Conservation (phyloP, 2,329 filamentous ascomycete genomes). For the Pyrenochaeta sp. region DNA sequence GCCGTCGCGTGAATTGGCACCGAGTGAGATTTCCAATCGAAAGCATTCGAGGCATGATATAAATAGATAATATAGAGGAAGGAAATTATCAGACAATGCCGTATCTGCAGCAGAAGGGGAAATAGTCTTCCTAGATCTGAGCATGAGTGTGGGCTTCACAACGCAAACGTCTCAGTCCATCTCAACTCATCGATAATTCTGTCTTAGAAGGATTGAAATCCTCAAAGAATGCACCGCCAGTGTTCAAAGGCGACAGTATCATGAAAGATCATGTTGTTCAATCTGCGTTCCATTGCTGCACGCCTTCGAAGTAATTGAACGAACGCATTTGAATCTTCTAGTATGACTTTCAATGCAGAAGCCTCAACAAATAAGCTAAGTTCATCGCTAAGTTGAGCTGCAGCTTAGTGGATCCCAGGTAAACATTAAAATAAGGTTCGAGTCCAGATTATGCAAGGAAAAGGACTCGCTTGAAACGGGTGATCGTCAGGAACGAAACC, state of each 20-base stretch:
- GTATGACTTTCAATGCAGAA: no score
- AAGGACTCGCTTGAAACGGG: neutral
- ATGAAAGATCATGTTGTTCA: no score
- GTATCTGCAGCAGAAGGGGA: neutral
- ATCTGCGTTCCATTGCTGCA: no score
- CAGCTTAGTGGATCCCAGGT: neutral
- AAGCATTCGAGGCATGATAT: neutral
- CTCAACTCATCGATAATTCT: no score
- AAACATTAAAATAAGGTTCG: neutral
- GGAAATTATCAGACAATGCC: neutral
- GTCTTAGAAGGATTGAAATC: no score
- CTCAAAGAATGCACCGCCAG: no score
- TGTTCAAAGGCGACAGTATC: no score
- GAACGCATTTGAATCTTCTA: no score
- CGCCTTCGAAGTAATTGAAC: no score
- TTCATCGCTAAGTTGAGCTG: no score
- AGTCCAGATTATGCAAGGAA: neutral
- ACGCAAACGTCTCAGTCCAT: neutral
- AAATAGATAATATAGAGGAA: neutral
- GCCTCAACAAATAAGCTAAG: no score
- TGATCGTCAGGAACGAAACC: conserved; percentile 12
- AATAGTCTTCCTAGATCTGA: neutral
- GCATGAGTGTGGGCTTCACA: neutral
- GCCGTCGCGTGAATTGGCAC: neutral
- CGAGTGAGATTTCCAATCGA: neutral